Percentiles rank a stretch among this genome's conserved stretches.
These are phyloP conservation scores for Paramecium primaurelia DNA, from an alignment of 73 alveolate species.

Conservation along the genomic window DNA sequence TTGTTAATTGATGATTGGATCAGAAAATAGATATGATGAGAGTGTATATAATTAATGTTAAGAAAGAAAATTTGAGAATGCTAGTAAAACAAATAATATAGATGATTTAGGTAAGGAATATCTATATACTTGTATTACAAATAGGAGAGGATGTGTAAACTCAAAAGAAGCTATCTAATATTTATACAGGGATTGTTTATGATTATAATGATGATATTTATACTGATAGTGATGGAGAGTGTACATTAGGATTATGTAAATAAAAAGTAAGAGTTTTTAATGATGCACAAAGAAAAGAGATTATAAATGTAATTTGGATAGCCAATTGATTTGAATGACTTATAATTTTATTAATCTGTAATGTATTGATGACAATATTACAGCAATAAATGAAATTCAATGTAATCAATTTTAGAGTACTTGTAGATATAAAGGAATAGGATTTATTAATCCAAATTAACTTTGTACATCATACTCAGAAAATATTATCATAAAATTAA, in stretches of 20 bases:
- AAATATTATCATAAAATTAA: not conserved
- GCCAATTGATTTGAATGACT: too few species aligned
- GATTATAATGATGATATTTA: not conserved
- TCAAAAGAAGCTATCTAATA: not conserved
- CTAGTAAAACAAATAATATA: not conserved
- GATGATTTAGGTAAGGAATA: not conserved
- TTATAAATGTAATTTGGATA: not conserved
- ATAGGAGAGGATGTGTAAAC: constrained; percentile 3
- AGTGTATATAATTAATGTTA: not conserved
- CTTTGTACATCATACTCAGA: not conserved
- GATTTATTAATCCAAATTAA: not conserved
- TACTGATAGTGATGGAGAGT: constrained; percentile 7
- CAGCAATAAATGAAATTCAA: not conserved
- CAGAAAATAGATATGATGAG: not conserved
- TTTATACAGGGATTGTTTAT: not conserved
- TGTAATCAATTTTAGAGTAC: not conserved
- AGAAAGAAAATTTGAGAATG: not conserved
- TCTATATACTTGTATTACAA: not conserved
- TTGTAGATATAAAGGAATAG: constrained; percentile 13
- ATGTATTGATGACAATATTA: not conserved
- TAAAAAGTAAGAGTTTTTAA: not conserved
- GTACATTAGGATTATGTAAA: not conserved
- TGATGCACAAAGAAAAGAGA: not conserved
- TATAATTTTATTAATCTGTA: not conserved
- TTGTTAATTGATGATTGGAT: not conserved